Base-by-base conservation (phyloP, 805 yeast genomes). In the Yamadazyma takamatsuzukensis region DNA sequence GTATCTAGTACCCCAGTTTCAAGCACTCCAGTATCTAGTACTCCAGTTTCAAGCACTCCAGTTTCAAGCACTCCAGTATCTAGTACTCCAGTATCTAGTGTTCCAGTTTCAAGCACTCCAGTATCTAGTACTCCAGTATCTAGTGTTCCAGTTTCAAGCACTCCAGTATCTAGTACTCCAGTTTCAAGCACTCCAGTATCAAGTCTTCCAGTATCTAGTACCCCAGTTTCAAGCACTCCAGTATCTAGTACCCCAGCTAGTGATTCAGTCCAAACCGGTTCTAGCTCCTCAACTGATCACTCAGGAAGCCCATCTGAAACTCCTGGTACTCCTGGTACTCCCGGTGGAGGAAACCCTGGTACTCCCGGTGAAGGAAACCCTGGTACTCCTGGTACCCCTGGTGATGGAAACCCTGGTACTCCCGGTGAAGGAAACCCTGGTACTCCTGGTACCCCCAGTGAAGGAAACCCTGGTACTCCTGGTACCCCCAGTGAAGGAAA, bases 211-310 rank as follows among this genome's bases (percentile, higher is more conserved):
- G n/a, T n/a, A n/a, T n/a, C n/a, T n/a, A n/a, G n/a, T n/a, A n/a
- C n/a, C n/a, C 16, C 25, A 7, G 9, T 14, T 21, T 29, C 32
- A 29, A 15, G 15, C 10, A 15, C 25, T 18, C 25, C 32, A 29
- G 22, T 5, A 5, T 24, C 27, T 5, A 24, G 27, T 11, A 27
- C 16, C 6, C 39, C 16, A 12, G 29, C 2, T 18, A 4, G 10
- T 36, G 39, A 27, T 39, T 19, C 44, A 30, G 30, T 37, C 12
- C 11, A 8, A 19, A 11, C 18, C 8, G 18, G 8, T 8, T 10
- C 25, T 22, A 14, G 14, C 25, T 22, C 25, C 6, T 22, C 25
- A 22, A 22, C 14, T 14, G 25, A 12, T 6, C 25, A 12, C 11
- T 6, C 25, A 6, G 11, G 11, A 10, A 21, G 32, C 22, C 6